Percentiles rank a stretch among this genome's conserved stretches.
These are phyloP conservation scores for Dentipellis fragilis DNA, from an alignment of 768 basidiomycete species.

Conservation along the genomic window DNA sequence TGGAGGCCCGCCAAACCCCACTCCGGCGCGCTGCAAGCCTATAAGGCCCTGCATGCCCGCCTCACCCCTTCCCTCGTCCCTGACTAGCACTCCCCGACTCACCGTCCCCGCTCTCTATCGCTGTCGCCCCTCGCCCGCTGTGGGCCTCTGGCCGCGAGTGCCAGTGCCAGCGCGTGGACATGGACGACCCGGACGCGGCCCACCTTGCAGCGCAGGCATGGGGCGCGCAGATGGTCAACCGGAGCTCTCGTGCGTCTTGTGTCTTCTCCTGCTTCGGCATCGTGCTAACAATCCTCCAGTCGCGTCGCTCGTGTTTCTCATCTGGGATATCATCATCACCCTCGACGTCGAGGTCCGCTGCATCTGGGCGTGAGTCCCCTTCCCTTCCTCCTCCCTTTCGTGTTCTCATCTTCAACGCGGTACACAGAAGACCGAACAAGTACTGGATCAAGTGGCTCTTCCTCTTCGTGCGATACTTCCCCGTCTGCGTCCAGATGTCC, in stretches of 20 bases:
- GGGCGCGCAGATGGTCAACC: background rate
- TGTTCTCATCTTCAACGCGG: background rate
- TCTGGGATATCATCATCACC: constrained; percentile 2
- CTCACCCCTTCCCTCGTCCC: no score
- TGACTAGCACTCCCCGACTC: no score
- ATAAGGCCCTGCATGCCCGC: no score
- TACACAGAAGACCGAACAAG: constrained; percentile 14
- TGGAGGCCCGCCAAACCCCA: no score
- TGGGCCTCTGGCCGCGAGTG: no score
- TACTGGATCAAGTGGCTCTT: constrained; percentile 21
- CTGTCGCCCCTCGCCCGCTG: no score
- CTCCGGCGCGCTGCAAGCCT: no score
- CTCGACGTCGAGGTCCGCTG: background rate
- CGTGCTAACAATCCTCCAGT: background rate
- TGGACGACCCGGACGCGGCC: background rate
- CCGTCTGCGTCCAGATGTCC: constrained; percentile 10
- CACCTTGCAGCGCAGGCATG: background rate
- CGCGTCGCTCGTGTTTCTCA: background rate
- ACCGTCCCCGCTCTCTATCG: no score
- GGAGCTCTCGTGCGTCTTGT: constrained; percentile 17
- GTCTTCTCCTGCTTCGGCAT: background rate
- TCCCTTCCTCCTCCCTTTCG: background rate
- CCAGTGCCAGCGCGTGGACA: background rate
- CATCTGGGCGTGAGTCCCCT: background rate
- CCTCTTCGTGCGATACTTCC: constrained; percentile 12